Conservation (phyloP, 257 asterid species). For the Voacanga thouarsii region DNA sequence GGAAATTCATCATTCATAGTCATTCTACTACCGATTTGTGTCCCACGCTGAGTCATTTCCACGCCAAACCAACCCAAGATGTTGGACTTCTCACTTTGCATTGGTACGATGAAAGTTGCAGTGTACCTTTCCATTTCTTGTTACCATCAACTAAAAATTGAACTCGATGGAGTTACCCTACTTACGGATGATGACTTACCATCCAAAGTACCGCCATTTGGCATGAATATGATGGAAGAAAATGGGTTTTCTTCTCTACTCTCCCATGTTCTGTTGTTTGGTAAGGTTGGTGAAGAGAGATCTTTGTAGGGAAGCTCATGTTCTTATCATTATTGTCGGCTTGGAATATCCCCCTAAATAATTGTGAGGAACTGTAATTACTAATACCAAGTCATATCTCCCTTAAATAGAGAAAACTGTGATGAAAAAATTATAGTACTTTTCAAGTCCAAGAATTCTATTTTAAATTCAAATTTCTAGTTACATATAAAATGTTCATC, state of each 20-base stretch:
- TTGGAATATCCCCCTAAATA: no score
- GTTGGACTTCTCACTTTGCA: constrained; percentile 17
- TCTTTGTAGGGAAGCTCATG: constrained; percentile 18
- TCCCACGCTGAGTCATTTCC: constrained; percentile 59
- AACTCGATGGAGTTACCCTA: not conserved
- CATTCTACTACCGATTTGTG: not conserved
- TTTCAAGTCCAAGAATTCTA: no score
- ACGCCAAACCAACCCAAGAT: constrained; percentile 30
- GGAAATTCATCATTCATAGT: not conserved
- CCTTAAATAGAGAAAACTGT: no score
- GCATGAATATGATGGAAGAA: not conserved
- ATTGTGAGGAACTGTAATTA: no score
- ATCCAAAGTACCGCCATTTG: not conserved
- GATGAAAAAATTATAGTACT: no score
- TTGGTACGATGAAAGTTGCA: not conserved
- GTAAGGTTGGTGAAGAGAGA: constrained; percentile 31
- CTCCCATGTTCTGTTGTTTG: constrained; percentile 21
- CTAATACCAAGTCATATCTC: no score
- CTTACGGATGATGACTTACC: not conserved
- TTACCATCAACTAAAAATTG: no score
- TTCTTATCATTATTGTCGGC: not conserved
- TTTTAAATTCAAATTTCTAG: no score
- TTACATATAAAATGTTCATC: no score
- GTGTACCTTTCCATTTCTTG: not conserved
- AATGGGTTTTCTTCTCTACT: not conserved